Conservation (phyloP, 1,284 basidiomycete genomes). For the Xerocomus minutiporus region DNA sequence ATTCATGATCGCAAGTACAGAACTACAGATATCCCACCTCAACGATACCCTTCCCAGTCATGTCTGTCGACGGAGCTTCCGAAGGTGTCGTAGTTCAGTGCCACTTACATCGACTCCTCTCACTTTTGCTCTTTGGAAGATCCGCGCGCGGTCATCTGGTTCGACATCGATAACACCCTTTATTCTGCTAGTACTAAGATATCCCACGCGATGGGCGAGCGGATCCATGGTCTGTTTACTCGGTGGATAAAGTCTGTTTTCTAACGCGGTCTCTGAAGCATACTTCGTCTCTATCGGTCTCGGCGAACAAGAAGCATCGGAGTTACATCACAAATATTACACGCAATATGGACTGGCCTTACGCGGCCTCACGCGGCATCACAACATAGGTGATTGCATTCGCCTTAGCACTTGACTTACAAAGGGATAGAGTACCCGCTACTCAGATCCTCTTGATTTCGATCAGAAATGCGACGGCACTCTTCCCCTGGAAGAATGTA, state of each 20-base stretch:
- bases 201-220: constrained; percentile 74
- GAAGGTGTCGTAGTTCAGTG: constrained; percentile 22
- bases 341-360: constrained; percentile 81
- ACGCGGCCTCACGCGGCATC: constrained; percentile 75
- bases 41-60: constrained; percentile 25
- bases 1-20: too few relatives aligned
- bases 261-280: constrained; percentile 37
- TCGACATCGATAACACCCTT: constrained; percentile 86
- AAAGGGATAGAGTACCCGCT: constrained; percentile 1
- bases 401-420: background rate
- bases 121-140: constrained; percentile 28
- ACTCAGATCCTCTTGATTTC: constrained; percentile 79
- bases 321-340: constrained; percentile 74
- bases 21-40: background rate
- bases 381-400: constrained; percentile 61
- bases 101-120: constrained; percentile 7
- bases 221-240: constrained; percentile 60
- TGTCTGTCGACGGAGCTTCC: constrained; percentile 19
- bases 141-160: constrained; percentile 58
- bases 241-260: background rate
- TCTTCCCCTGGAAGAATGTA: constrained; percentile 77
- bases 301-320: constrained; percentile 63
- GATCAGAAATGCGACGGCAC: constrained; percentile 81
- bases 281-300: constrained; percentile 76
- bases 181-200: constrained; percentile 76